Base-by-base conservation (phyloP, 2,329 filamentous ascomycete species). In the Achaetomium macrosporum region DNA sequence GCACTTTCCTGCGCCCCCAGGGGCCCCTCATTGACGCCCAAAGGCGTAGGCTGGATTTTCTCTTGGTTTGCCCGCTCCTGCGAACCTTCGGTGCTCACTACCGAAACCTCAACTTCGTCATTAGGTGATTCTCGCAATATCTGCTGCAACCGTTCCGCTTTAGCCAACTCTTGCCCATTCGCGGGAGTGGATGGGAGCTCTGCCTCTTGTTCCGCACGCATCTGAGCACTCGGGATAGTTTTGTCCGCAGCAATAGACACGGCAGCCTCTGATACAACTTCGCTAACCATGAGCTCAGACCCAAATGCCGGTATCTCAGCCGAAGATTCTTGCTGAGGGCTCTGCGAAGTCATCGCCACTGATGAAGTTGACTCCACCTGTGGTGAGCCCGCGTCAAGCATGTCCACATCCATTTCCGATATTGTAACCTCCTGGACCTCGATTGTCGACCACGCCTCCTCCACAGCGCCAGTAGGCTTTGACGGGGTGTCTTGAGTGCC, bases 401-500 rank as follows among this genome's bases (percentile, higher is more conserved):
- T 57, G 12, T 54, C 58, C 15, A 59, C 58, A 25, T 59, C 53
- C 10, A 54, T 48, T 2, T 54, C 51, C 19, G 35, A 42, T 1
- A 9, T 35, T 9, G 4, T 13, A 17, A 46, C 29, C 35, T 49
- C 50, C 20, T 43, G 42, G 10, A 51, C 36, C 16, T 55, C 47
- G 2, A 42, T 19, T 2, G 20, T 17, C 10, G 51, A 43, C 39
- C 30, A 31, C 3, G 19, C 17, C 13, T 31, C 25, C 5, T 39
- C 35, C 7, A 39, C 19, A 4, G 5, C 17, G 25, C 35, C 29
- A 9, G 33, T n/a, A n/a, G 4, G 10, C 11, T 40, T 16, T 15
- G 40, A 2, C 7, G 13, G 31, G 29, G 17, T 48, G 11, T 56
- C 53, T 10, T 42, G 51, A 9, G 30, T 51, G 20, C 42, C 51